A percentile compares a stretch with the other conserved stretches of the same genome.
These are phyloP conservation scores for Symmetrospora coprosmae DNA, from an alignment of 768 basidiomycete genomes.

Conservation along the genomic window DNA sequence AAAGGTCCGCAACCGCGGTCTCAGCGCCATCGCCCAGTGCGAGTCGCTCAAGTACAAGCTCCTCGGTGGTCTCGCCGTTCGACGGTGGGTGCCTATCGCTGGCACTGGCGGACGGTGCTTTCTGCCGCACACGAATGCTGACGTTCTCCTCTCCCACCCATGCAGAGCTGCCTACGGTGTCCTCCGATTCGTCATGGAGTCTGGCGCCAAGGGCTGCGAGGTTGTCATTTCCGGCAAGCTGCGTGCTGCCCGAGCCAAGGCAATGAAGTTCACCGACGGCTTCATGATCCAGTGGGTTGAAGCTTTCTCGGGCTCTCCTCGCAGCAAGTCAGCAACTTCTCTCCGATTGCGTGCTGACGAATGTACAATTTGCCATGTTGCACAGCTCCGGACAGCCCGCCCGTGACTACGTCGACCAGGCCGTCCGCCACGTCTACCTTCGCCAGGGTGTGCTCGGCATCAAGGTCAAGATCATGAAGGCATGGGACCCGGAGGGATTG, in stretches of 20 bases:
- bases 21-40: slow-evolving; percentile 96
- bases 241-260: slow-evolving; percentile 97
- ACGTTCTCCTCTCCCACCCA: background rate
- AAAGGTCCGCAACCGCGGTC: slow-evolving; percentile 95
- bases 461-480: slow-evolving; percentile 99
- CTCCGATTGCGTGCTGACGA: too few relatives aligned
- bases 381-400: slow-evolving; percentile 79
- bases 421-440: slow-evolving; percentile 92
- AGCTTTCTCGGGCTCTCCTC: background rate
- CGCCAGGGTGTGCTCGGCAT: slow-evolving; percentile 98
- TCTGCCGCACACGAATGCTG: background rate
- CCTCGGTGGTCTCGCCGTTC: slow-evolving; percentile 95
- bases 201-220: slow-evolving; percentile 97
- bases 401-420: slow-evolving; percentile 89
- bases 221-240: slow-evolving; percentile 99
- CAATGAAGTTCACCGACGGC: slow-evolving; percentile 99
- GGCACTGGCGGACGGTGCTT: background rate
- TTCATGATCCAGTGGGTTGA: slow-evolving; percentile 65
- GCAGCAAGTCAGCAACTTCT: background rate
- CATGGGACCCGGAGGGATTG: slow-evolving; percentile 78
- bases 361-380: too few relatives aligned
- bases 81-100: slow-evolving; percentile 53
- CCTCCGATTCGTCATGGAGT: slow-evolving; percentile 99
- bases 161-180: slow-evolving; percentile 94
- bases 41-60: slow-evolving; percentile 98